Base-by-base conservation (phyloP, 139 green algal genomes). In the Chlamydomonas urium region DNA sequence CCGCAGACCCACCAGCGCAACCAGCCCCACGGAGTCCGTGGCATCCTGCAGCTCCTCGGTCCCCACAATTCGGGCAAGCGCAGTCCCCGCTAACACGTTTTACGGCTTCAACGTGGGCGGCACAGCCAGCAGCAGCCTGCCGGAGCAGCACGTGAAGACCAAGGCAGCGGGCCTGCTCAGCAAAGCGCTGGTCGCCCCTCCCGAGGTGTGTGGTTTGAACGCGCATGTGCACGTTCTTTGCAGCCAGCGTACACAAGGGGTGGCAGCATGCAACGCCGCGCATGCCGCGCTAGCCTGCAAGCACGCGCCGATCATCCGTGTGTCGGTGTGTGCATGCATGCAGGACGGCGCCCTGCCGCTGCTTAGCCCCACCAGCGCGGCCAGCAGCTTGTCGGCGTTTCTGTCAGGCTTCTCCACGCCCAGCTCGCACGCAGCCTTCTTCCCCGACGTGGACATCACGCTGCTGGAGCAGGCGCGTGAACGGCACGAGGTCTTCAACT, bases 401-500 rank as follows among this genome's bases (percentile, higher is more conserved):
- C n/a, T n/a, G n/a, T n/a, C n/a, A n/a, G n/a, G n/a, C n/a, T n/a
- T n/a, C n/a, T n/a, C n/a, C n/a, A n/a, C n/a, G n/a, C n/a, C n/a
- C n/a, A n/a, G n/a, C n/a, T n/a, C n/a, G n/a, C n/a, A n/a, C n/a
- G n/a, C n/a, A n/a, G 26, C 26, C 17, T 63, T 63, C 53, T 63
- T 63, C 26, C 53, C 53, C 6, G 53, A 63, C 10, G 53, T 63
- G 10, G 53, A 63, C 53, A 14, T 63, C 29, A 34, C 53, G 24
- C 19, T 63, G n/a, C 26, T 63, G 26, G 6, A 34, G 53, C n/a
- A 63, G 26, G 53, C 53, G 26, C 79, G 81, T 74, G 79, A 76
- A 4, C n/a, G 50, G n/a, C 34, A 73, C 42, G 21, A 57, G 0
- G 34, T 81, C 4, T 85, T 85, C 74, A 53, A 72, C 17, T 58